These are phyloP conservation scores for Trichoderma asperelloides DNA, from an alignment of 495 filamentous ascomycete genomes.

Conservation along the genomic window DNA sequence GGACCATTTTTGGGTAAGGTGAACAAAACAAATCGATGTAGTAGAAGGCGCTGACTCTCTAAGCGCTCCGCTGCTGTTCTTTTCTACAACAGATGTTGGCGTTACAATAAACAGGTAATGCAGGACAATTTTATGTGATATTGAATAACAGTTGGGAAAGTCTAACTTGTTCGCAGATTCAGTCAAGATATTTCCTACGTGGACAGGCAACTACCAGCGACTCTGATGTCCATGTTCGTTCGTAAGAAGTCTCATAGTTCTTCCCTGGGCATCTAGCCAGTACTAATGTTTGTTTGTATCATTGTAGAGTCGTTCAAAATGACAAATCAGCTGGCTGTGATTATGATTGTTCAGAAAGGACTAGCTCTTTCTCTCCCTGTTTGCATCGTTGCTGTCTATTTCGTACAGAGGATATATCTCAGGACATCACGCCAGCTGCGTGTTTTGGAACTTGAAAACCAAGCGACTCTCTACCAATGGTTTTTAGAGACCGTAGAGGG, in stretches of 20 bases:
- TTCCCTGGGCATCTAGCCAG: not conserved
- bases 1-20: constrained; percentile 15
- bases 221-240: constrained; percentile 14
- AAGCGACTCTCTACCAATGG: constrained; percentile 49
- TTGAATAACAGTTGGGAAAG: not conserved
- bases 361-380: constrained; percentile 28
- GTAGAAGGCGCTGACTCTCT: constrained; percentile 1
- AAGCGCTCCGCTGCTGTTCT: constrained; percentile 20
- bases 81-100: constrained; percentile 18
- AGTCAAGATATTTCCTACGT: constrained; percentile 54
- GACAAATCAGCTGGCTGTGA: constrained; percentile 25
- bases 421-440: constrained; percentile 57
- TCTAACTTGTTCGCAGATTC: constrained; percentile 30
- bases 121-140: constrained; percentile 4
- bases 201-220: constrained; percentile 40
- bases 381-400: constrained; percentile 30
- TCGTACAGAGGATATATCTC: constrained; percentile 53
- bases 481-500: constrained; percentile 45
- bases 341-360: constrained; percentile 36
- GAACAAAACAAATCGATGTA: constrained; percentile 11
- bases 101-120: constrained; percentile 20
- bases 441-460: constrained; percentile 53
- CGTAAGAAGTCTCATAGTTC: constrained; percentile 14
- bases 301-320: constrained; percentile 20
- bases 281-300: not conserved